Evolutionary conservation across 1,139 yeast species (phyloP).

Genomic region (Diutina pseudorugosa): DNA sequence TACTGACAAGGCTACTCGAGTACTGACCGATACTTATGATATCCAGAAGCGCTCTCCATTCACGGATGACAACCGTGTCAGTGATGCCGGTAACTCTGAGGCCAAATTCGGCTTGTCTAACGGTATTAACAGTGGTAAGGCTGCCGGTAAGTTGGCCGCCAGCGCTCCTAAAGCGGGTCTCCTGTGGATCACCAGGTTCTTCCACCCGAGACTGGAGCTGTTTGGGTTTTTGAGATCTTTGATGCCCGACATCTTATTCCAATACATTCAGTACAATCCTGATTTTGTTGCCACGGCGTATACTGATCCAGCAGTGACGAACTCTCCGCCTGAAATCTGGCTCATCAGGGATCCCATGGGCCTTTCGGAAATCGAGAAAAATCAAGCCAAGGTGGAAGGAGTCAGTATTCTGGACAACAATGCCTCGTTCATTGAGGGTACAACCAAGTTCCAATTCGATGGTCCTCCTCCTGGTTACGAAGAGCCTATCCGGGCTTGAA

Average conservation of each 20-base stretch:
- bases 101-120: neutral
- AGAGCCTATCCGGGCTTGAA: constrained; percentile 26
- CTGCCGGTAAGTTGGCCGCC: neutral
- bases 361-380: constrained; percentile 47
- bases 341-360: constrained; percentile 61
- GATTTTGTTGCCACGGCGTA: constrained; percentile 42
- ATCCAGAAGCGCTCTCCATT: neutral
- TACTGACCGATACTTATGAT: neutral
- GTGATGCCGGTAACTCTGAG: neutral
- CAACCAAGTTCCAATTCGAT: constrained; percentile 38
- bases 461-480: constrained; percentile 56
- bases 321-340: constrained; percentile 59
- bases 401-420: constrained; percentile 48
- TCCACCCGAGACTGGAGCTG: constrained; percentile 27
- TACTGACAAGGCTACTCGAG: neutral
- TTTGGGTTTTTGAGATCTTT: constrained; percentile 25
- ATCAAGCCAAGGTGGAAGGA: constrained; percentile 40
- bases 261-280: constrained; percentile 31
- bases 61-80: neutral
- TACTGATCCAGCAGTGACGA: constrained; percentile 51
- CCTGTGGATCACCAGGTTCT: constrained; percentile 14
- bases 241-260: constrained; percentile 30
- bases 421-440: constrained; percentile 38
- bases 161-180: neutral
- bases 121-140: neutral